Evolutionary conservation across 2,329 filamentous ascomycete genomes (phyloP), one percentile per base, ranked within the genome.

Genomic region (Cladophialophora yegresii): DNA sequence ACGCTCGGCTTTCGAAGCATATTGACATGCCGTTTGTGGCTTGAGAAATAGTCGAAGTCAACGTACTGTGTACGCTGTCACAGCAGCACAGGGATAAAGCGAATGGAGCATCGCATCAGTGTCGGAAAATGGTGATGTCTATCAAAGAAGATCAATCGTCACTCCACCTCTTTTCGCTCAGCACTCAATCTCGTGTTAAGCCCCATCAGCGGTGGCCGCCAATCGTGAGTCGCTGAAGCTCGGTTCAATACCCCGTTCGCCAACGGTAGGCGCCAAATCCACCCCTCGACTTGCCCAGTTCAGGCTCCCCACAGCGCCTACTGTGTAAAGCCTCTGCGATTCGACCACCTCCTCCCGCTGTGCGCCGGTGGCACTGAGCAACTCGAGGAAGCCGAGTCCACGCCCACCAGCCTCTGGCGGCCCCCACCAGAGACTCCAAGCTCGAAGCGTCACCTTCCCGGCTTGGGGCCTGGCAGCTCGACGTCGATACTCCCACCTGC

Each of bases 321-420:
- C 36, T 16, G 10, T n/a, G n/a, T n/a, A 12, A 40, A 22, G 33
- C 36, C 20, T 2, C 30, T 58, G 55, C 55, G 32, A 49, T 58
- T 54, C 49, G 49, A 54, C 49, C 49, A n/a, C 50, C 28, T 36
- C 20, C 58, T 66, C 61, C 64, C 57, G 64, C 59, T 36, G 26
- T 66, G 64, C 58, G 3, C 50, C 56, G 57, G 64, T 66, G 58
- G 64, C 61, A 61, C 61, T 63, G 64, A 50, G 58, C 64, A 61
- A 66, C 64, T 23, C 22, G 28, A 32, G 26, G n/a, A 13, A 20
- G 16, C 50, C 26, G 26, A 49, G 47, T 23, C 26, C 51, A 54
- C 13, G 28, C 26, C 51, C 51, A 54, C 51, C n/a, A 30, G 51
- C 22, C 26, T 53, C 23, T n/a, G 4, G 26, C 16, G 26, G 16